Evolutionary conservation across 2,329 filamentous ascomycete species (phyloP).

Genomic region (Aspergillus neoniger): DNA sequence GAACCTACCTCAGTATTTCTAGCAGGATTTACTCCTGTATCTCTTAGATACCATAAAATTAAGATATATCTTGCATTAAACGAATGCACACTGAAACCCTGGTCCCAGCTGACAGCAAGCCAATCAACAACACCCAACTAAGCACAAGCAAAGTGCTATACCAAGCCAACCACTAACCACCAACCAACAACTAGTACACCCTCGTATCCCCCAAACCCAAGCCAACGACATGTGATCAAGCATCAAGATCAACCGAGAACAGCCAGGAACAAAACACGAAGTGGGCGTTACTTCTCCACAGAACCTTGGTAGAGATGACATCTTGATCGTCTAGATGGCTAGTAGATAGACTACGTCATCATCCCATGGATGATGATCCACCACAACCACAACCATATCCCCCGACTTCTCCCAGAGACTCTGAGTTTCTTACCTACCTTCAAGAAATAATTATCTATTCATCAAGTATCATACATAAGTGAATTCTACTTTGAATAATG

Average conservation of each 20-base stretch:
- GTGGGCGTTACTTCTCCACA: background rate
- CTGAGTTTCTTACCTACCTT: background rate
- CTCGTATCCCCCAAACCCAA: background rate
- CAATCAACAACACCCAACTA: background rate
- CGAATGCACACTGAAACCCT: no score
- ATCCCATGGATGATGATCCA: background rate
- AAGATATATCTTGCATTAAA: no score
- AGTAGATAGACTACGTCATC: background rate
- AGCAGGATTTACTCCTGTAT: no score
- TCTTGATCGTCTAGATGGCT: no score
- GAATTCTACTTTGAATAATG: conserved; percentile 38
- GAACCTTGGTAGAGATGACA: background rate
- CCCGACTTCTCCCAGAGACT: background rate
- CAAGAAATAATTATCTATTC: background rate
- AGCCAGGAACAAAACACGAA: background rate
- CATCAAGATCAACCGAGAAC: background rate
- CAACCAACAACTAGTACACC: background rate
- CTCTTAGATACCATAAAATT: no score
- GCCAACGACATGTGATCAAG: background rate
- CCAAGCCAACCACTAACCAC: no score
- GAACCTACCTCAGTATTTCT: no score
- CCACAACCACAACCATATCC: background rate
- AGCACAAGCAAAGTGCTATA: no score
- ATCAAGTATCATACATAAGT: background rate
- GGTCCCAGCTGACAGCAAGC: no score